Base-by-base conservation (phyloP, 108 stramenopile species). In the Hondaea fermentalgiana region DNA sequence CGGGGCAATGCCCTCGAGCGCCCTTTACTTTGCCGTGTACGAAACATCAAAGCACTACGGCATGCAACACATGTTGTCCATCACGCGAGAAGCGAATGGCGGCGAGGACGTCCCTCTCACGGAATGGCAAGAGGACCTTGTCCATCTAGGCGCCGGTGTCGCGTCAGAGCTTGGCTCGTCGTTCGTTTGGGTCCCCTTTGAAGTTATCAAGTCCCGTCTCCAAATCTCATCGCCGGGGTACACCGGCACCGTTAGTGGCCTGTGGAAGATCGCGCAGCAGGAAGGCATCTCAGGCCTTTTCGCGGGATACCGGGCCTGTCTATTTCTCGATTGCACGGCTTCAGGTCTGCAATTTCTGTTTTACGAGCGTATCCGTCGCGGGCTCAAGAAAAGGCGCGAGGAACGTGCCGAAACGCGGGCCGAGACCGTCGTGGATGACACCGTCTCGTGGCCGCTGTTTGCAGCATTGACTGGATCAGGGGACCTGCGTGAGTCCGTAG, bases 171-270 rank as follows among this genome's bases (percentile, higher is more conserved):
- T 89, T 28, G 49, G 19, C 21, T 49, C 87, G 29, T 53, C 87
- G 0, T 25, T 88, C 58, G 25, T 89, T 5, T 55, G 17, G 88
- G 45, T 89, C 44, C 89, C 89, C 29, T 87, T 29, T 8, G 89
- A 89, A 28, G 89, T 89, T 4, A 42, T 89, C 59, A 89, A 89
- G 87, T 89, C 87, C 5, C 58, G 87, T 12, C 51, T 89, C 28
- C 89, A 89, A 35, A 89, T 87, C 5, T 87, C 71, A n/a, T 53
- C 59, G 16, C 19, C 45, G 5, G 88, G 51, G 25, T 89, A 87
- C 35, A 16, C 28, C 0, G 87, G 89, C 59, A 28, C 64, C 49
- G 21, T 59, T 28, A 88, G 88, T 21, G 89, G 88, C 5, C 88
- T 87, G 5, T 5, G 28, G 49, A 5, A 25, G 29, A 87, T 89